Percentiles rank a stretch among this genome's conserved stretches.
Evolutionary conservation across 2,329 filamentous ascomycete species (phyloP).

Genomic region (Ascosphaera aggregata): DNA sequence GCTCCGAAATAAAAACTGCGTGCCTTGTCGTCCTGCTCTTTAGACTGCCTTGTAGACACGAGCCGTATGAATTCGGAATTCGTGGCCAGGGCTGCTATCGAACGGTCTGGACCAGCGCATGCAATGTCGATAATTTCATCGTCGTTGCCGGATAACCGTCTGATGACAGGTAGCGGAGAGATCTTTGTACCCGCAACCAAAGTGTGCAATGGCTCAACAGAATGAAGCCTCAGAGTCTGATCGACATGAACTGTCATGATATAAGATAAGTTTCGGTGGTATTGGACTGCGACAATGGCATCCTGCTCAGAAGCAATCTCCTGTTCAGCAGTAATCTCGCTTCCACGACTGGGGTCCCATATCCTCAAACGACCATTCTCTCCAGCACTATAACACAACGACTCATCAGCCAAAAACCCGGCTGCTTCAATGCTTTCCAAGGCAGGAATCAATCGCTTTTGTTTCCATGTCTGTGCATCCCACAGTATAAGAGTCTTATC

Average conservation of each 20-base stretch:
- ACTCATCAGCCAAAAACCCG: conserved; percentile 51
- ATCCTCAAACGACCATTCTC: conserved; percentile 61
- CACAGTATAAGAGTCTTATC: conserved; percentile 91
- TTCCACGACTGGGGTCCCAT: conserved; percentile 57
- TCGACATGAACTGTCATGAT: conserved; percentile 71
- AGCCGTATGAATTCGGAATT: conserved; percentile 87
- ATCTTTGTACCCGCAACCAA: conserved; percentile 23
- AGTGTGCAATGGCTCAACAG: conserved; percentile 17
- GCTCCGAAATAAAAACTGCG: conserved; percentile 53
- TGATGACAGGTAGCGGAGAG: conserved; percentile 35
- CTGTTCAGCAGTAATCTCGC: conserved; percentile 60
- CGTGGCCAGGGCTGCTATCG: conserved; percentile 69
- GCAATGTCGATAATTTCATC: conserved; percentile 93
- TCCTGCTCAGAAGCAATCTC: conserved; percentile 33
- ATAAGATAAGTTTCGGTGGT: conserved; percentile 40
- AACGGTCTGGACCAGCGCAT: conserved; percentile 59
- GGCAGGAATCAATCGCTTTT: conserved; percentile 55
- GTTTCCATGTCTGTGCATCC: conserved; percentile 70
- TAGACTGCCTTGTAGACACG: conserved; percentile 32
- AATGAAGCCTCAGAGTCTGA: conserved; percentile 63
- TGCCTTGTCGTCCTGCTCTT: conserved; percentile 16
- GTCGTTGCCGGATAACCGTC: conserved; percentile 82
- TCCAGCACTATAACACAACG: conserved; percentile 60
- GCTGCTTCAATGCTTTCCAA: conserved; percentile 67
- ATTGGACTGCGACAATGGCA: conserved; percentile 48